Evolutionary conservation across 1,284 basidiomycete species (phyloP), one percentile per base, ranked within the genome.

Genomic region (Ceraceosorus guamensis): DNA sequence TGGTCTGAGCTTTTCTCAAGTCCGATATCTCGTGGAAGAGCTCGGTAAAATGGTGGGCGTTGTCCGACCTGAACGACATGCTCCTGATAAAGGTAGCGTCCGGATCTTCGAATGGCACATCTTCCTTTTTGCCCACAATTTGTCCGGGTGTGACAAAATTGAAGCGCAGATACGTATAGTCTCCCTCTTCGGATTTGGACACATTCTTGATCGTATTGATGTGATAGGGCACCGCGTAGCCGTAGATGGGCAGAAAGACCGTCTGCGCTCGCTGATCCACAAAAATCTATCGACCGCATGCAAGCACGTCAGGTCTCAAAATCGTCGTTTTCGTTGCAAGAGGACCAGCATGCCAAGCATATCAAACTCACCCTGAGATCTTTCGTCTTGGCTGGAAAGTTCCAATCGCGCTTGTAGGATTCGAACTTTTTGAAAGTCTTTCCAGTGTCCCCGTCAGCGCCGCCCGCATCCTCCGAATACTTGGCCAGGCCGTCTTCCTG

Each of bases 71-170:
- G 79, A 93, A 98, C 0, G 90, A 91, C 61, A 95, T 84, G 4
- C 91, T 96, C 53, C 92, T 89, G 68, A 98, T 87, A 71, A 98
- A 99, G 3, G 91, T 97, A 0, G 93, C 87, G 62, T 95, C 89
- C 1, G 93, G 91, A 75, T 97, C 89, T 77, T 98, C 93, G 69
- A 98, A 98, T 0, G 95, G 95, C 85, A 91, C 96, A 67, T 99
- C 95, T 75, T 99, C 95, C 79, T 99, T 98, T 81, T 95, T 96
- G 43, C 95, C 95, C 0, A 91, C 88, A 48, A 97, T 85, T 76
- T 97, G 92, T 49, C 95, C 95, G 0, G 95, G 95, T 0, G 92
- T 95, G 76, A 97, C 91, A 80, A 98, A 96, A 79, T 98, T 98
- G 78, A 99, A 91, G 4, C 95, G 86, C 56, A 99, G 82, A 63